These are phyloP conservation scores for Tripterygium wilfordii DNA, from an alignment of 177 flowering plant genomes.

Conservation along the genomic window DNA sequence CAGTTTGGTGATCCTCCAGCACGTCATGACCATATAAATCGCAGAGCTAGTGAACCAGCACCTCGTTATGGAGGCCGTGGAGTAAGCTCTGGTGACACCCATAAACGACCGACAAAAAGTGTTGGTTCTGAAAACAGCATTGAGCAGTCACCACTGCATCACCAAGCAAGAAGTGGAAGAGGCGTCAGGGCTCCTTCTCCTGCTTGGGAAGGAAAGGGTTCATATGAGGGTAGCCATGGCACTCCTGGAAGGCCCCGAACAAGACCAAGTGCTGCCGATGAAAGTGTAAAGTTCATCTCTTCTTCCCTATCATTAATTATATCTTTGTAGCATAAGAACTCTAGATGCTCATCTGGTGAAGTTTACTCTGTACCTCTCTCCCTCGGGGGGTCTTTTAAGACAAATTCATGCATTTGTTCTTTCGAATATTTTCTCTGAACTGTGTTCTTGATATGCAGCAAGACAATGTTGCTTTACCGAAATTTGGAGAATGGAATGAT, in stretches of 20 bases:
- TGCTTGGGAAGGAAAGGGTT: conserved; percentile 36
- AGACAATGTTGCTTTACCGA: conserved; percentile 73
- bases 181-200: conserved; percentile 25
- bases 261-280: conserved; percentile 33
- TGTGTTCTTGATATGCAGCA: conserved; percentile 36
- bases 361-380: too few species aligned
- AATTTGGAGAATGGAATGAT: conserved; percentile 92
- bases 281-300: conserved; percentile 26
- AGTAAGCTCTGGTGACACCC: conserved; percentile 22
- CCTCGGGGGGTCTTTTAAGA: too few species aligned
- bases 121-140: conserved; percentile 44
- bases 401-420: too few species aligned
- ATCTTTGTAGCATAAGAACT: too few species aligned
- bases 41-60: conserved; percentile 15
- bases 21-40: conserved; percentile 29
- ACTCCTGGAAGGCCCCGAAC: conserved; percentile 41
- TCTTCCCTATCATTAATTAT: background rate
- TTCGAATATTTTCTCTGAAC: background rate
- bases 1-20: conserved; percentile 35
- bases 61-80: conserved; percentile 26
- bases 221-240: conserved; percentile 40
- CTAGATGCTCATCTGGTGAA: too few species aligned
- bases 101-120: conserved; percentile 18
- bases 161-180: conserved; percentile 31
- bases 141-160: conserved; percentile 46